Evolutionary conservation across 495 filamentous ascomycete species (phyloP), one percentile per base, ranked within the genome.

Genomic region (Trichoderma virens): DNA sequence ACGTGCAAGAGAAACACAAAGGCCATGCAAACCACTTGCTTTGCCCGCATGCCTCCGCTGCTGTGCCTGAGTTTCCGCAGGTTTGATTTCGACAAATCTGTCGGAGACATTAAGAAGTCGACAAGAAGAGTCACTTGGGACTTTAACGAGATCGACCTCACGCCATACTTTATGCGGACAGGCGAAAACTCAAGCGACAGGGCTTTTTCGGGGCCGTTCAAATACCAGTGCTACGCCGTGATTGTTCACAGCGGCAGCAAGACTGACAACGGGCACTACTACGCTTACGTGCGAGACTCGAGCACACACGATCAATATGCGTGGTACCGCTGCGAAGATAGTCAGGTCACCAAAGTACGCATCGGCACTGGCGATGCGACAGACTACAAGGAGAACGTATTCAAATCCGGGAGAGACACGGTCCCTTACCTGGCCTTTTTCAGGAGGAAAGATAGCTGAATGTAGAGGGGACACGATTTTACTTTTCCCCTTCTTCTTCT

Each of bases 181-280:
- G 32, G 60, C 18, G 8, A 56, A 32, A 45, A 47, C 20, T 7
- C n/a, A 13, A 45, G 16, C 25, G 63, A 64, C 31, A 67, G 27
- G 7, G 72, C 69, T 18, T 72, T 72, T 59, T 59, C 62, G 16
- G 66, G 67, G 3, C 62, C 66, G 16, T 71, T 77, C 62, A 20
- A 60, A 1, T 84, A 82, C 66, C 74, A 80, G 28, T 75, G 76
- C 54, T 82, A 78, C 68, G 79, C 74, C 38, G 75, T 82, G n/a
- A 73, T 72, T 38, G 60, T 73, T 47, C 79, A 82, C 54, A 54
- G 64, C 39, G 74, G 75, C 14, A 13, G 39, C 0, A 62, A 18
- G 0, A 64, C 73, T 18, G 67, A 66, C 13, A 59, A 65, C 14
- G 82, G 82, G 1, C 82, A 84, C 62, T 84, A 82, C 67, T 73